Percentiles rank a stretch among this genome's conserved stretches.
phyloP scores from a whole-genome alignment of 2,329 filamentous ascomycete species.

The Zymoseptoria ardabiliae region DNA sequence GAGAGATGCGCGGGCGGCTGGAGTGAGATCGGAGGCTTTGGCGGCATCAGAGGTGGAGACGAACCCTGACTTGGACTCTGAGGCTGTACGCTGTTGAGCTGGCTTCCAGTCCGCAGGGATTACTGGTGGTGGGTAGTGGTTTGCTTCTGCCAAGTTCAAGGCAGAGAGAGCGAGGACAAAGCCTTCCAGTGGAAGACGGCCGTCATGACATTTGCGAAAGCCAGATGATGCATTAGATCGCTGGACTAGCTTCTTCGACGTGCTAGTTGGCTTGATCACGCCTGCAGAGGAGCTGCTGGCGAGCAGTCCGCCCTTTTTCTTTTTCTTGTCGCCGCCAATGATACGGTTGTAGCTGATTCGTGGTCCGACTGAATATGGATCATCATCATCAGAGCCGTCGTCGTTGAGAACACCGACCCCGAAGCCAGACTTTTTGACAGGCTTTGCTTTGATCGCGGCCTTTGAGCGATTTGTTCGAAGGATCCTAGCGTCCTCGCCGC shows the following conservation, averaged over 20 bases:
- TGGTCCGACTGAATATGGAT: slow-evolving; percentile 86
- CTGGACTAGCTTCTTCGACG: slow-evolving; percentile 54
- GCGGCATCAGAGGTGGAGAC: slow-evolving; percentile 69
- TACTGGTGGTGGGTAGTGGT: slow-evolving; percentile 56
- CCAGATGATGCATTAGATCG: slow-evolving; percentile 28
- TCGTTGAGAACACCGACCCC: slow-evolving; percentile 88
- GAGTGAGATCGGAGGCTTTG: slow-evolving; percentile 66
- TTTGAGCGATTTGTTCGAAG: slow-evolving; percentile 27
- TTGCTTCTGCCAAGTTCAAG: slow-evolving; percentile 37
- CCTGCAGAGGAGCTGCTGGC: slow-evolving; percentile 17
- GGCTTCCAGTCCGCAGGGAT: slow-evolving; percentile 70
- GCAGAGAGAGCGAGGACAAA: slow-evolving; percentile 61
- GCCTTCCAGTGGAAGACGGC: slow-evolving; percentile 68
- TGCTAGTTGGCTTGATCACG: slow-evolving; percentile 55
- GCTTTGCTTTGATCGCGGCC: slow-evolving; percentile 30
- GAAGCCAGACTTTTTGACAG: slow-evolving; percentile 62
- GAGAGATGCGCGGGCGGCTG: slow-evolving; percentile 66
- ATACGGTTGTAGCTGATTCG: slow-evolving; percentile 79
- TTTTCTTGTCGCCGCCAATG: slow-evolving; percentile 75
- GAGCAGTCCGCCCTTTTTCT: slow-evolving; percentile 48
- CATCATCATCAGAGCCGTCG: slow-evolving; percentile 89
- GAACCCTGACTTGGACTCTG: slow-evolving; percentile 36
- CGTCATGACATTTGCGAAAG: slow-evolving; percentile 71
- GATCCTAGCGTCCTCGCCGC: slow-evolving; percentile 26
- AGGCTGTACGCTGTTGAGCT: slow-evolving; percentile 33